These are phyloP conservation scores for Pythium phragmiticola DNA, from an alignment of 352 stramenopile genomes.

Conservation along the genomic window DNA sequence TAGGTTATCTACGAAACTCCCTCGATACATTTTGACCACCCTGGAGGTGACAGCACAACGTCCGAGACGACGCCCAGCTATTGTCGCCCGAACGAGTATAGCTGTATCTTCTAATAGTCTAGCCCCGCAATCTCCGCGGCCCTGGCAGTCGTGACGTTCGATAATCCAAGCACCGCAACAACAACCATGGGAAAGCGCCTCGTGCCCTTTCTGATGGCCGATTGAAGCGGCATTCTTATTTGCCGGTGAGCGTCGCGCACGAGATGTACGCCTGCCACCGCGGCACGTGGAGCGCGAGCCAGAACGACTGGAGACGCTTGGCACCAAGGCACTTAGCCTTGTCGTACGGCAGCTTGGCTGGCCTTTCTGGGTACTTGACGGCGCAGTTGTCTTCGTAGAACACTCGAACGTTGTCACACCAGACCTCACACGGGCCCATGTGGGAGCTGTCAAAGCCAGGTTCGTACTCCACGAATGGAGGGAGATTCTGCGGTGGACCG, in stretches of 20 bases:
- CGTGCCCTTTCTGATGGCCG: too few relatives aligned
- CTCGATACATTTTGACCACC: too few relatives aligned
- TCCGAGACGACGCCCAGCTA: too few relatives aligned
- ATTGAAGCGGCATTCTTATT: too few relatives aligned
- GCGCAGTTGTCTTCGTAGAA: conserved; percentile 22
- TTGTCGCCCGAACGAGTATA: too few relatives aligned
- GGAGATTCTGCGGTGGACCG: conserved; percentile 4
- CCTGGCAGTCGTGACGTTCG: too few relatives aligned
- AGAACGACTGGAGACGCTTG: conserved; percentile 27
- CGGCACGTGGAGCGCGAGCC: conserved; percentile 31
- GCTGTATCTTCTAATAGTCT: too few relatives aligned
- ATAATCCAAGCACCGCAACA: too few relatives aligned
- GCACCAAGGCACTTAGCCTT: conserved; percentile 29
- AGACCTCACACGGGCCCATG: conserved; percentile 24
- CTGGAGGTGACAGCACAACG: too few relatives aligned
- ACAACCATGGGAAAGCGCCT: too few relatives aligned
- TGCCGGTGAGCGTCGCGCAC: conserved; percentile 30
- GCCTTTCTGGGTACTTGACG: conserved; percentile 11
- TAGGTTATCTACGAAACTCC: too few relatives aligned
- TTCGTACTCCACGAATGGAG: conserved; percentile 13
- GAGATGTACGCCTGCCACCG: conserved; percentile 34
- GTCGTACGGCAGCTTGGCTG: conserved; percentile 19
- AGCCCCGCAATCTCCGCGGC: too few relatives aligned
- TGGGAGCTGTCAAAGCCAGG: conserved; percentile 31
- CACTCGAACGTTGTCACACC: conserved; percentile 14